Evolutionary conservation across 192 early-diverging fungal species (phyloP), one percentile per base, ranked within the genome.

Genomic region (Entrophospora sp.): DNA sequence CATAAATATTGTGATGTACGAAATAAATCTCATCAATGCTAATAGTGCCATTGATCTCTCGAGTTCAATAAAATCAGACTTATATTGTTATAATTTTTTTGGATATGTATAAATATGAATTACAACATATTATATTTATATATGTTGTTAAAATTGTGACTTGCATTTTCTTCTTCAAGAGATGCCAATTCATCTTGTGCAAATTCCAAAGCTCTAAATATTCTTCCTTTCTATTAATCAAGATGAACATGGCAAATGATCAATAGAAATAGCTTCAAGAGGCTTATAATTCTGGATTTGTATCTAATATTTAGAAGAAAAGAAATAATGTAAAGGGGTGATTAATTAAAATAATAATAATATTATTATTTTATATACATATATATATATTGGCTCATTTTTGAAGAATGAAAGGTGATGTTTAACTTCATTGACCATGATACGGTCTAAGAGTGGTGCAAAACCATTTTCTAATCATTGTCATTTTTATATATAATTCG

Each of bases 121-220:
- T n/a, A n/a, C n/a, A n/a, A n/a, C n/a, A n/a, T n/a, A n/a, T n/a
- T n/a, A n/a, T n/a, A n/a, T n/a, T n/a, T n/a, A n/a, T n/a, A n/a
- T n/a, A n/a, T n/a, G n/a, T n/a, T n/a, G n/a, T 32, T 35, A 36
- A 36, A 57, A 35, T 30, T 22, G 14, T 25, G n/a, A 30, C 30
- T 53, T 74, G 89, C 89, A 73, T 94, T 91, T 70, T 97, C 93
- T 75, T 98, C 95, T 4, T 95, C 97, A 31, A 91, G 84, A n/a
- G 95, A 91, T 13, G 96, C 95, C 74, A 99, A 77, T 73, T 98
- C 96, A 38, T 97, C 96, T 68, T 92, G 91, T 5, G 97, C 97
- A 83, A 98, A 99, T 68, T 89, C 87, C 16, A 99, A 76, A 0
- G 95, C 97, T 49, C 91, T 91, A 34, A 73, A 74, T 20, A 92